Evolutionary conservation across 148 eudicot species (phyloP), one percentile per base, ranked within the genome.

Genomic region (Suaeda aralocaspica): DNA sequence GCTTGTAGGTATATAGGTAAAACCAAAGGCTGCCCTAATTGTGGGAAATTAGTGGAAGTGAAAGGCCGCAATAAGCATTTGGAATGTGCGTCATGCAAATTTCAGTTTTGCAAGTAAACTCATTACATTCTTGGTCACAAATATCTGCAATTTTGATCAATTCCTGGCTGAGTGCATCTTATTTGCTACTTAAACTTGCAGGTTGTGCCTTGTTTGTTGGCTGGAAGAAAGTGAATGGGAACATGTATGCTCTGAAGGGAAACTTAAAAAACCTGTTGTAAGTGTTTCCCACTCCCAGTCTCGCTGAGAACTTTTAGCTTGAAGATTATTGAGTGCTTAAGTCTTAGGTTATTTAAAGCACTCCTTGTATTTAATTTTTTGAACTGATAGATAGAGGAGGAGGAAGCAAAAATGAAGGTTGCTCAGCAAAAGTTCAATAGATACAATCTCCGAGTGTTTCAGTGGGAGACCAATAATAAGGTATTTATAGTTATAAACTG

Each of bases 31-130:
- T 76, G 79, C 58, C 74, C 79, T 19, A 33, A 34, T 11, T 76
- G 79, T 70, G 15, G 30, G 29, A 30, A 0, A 22, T 1, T 49
- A 6, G 5, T 76, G 15, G 52, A 24, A 8, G 8, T 19, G 15
- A 33, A 34, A 14, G 57, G 26, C 11, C 14, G 6, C 22, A 1
- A 8, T 13, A 70, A 64, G 30, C 59, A 6, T 7, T 25, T 56
- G 41, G 16, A 70, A 56, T 76, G 79, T 26, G 2, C 29, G 3
- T 7, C 7, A 30, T 76, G 79, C n/a, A 44, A 34, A 31, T 46
- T 22, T 28, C 66, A 76, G 18, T 76, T 76, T 34, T 76, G 74
- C 65, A 16, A 60, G 79, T 76, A 72, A 72, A 33, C 39, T 3
- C 22, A 2, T 19, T 16, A n/a, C 15, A 62, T 21, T 36, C 39